phyloP scores from a whole-genome alignment of 192 early-diverging fungal species.

The Allomyces macrogynus region DNA sequence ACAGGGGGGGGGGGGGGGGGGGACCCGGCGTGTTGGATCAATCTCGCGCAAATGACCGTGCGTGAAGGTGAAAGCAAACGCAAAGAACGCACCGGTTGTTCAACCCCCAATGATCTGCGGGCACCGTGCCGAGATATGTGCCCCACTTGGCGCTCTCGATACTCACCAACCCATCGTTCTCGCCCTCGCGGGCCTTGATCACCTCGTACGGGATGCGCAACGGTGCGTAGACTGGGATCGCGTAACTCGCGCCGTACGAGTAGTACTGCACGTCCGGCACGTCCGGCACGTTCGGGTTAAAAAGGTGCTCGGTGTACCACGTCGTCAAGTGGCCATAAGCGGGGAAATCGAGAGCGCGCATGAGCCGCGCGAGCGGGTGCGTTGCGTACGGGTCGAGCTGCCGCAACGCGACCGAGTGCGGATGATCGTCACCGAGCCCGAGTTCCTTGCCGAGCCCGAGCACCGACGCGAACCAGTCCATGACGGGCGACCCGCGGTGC shows the following conservation, averaged over 20 bases:
- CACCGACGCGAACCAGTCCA: slow-evolving; percentile 82
- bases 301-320: slow-evolving; percentile 61
- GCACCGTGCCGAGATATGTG: slow-evolving; percentile 53
- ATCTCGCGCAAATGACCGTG: slow-evolving; percentile 13
- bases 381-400: too few relatives aligned
- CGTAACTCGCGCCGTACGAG: slow-evolving; percentile 53
- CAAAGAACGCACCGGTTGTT: not conserved
- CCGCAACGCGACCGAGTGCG: too few relatives aligned
- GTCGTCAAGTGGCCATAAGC: slow-evolving; percentile 82
- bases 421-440: too few relatives aligned
- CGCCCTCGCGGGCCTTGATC: slow-evolving; percentile 55
- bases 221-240: slow-evolving; percentile 44
- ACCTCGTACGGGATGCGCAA: slow-evolving; percentile 60
- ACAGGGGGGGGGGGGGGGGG: too few relatives aligned
- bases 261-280: slow-evolving; percentile 53
- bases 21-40: slow-evolving; percentile 13
- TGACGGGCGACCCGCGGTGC: slow-evolving; percentile 77
- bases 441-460: slow-evolving; percentile 47
- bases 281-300: slow-evolving; percentile 74
- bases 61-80: not conserved
- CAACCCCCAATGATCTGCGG: slow-evolving; percentile 66
- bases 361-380: slow-evolving; percentile 13
- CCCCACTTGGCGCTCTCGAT: slow-evolving; percentile 73
- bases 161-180: slow-evolving; percentile 84
- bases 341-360: slow-evolving; percentile 65